Base-by-base conservation (phyloP, 2,329 filamentous ascomycete genomes). In the Herpotrichia juniperi region DNA sequence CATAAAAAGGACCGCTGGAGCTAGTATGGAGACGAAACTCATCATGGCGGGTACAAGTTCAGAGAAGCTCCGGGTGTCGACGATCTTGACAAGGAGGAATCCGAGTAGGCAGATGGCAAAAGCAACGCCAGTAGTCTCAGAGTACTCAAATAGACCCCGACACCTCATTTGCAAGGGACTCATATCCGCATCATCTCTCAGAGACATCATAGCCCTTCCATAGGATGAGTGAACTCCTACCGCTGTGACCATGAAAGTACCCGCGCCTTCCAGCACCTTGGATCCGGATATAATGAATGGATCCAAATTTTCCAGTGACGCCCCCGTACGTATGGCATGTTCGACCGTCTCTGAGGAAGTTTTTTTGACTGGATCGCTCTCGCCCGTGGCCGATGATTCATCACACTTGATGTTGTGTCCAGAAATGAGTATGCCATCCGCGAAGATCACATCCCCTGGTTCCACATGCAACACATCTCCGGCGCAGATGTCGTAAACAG, bases 321-420 rank as follows among this genome's bases (percentile, higher is more conserved):
- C n/a, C n/a, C n/a, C n/a, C n/a, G n/a, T n/a, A n/a, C n/a, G n/a
- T n/a, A 24, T n/a, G n/a, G n/a, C n/a, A n/a, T n/a, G n/a, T n/a
- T n/a, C n/a, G n/a, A 84, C 84, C 58, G 86, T 82, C 17, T 84
- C 77, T 14, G 80, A 86, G 7, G 76, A 66, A 1, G 79, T 82
- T 73, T 90, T 90, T 69, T 83, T 85, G 68, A 89, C 81, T 42
- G 85, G 81, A 61, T 89, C 86, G 0, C 86, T 89, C 69, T 90
- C 87, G 54, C 87, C 87, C 7, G 87, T 90, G 1, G 85, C 84
- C 9, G 86, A 88, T 3, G 86, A 89, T 64, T 90, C 87, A 59
- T 89, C 87, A 60, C 86, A 90, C 69, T 86, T 84, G 48, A 88
- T 69, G 34, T 83, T 83, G 57, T 87, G 81, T 2, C 85, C 85